Base-by-base conservation (phyloP, 352 stramenopile species). In the Blastocystis hominis region DNA sequence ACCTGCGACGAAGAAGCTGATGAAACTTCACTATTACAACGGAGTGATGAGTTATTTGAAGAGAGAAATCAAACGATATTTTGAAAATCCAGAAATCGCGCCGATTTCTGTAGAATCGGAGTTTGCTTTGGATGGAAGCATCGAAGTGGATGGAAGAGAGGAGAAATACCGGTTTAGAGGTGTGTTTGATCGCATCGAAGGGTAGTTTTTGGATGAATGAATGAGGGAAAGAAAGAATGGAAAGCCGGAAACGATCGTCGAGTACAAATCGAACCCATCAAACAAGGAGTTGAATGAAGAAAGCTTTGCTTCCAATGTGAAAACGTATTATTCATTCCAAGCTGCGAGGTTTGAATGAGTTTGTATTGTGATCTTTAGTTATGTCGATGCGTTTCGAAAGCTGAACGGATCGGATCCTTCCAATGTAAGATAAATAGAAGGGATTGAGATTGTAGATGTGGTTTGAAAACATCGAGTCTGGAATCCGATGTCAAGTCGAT, bases 231-330 rank as follows among this genome's bases (percentile, higher is more conserved):
- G 72, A 34, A 38, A 47, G 47, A 44, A 84, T 38, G 72, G 72
- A 24, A 61, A 53, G n/a, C 44, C 44, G 55, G 66, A 64, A 17
- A 53, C 36, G 1, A 84, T 84, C 34, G 72, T 84, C 10, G 72
- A 84, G 44, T 84, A 84, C 50, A 84, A 84, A 64, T 84, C 72
- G 30, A 84, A 84, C 24, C 72, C 72, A 4, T 84, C 72, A 7
- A 63, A 64, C 6, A 84, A 84, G 55, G 72, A 46, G 30, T 38
- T 84, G 1, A 68, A 15, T 7, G 55, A 84, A 30, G 47, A 84
- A 34, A 54, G 53, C 36, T 84, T 84, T 40, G 53, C 24, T 2
- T 30, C 50, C 0, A 69, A 17, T 7, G 72, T 84, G 53, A 84
- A 84, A 46, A 68, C 53, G n/a, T 84, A 84, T 40, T 84, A 84